Evolutionary conservation across 202 grass and related monocot genomes (phyloP).

Genomic region (Zoysia matrella): DNA sequence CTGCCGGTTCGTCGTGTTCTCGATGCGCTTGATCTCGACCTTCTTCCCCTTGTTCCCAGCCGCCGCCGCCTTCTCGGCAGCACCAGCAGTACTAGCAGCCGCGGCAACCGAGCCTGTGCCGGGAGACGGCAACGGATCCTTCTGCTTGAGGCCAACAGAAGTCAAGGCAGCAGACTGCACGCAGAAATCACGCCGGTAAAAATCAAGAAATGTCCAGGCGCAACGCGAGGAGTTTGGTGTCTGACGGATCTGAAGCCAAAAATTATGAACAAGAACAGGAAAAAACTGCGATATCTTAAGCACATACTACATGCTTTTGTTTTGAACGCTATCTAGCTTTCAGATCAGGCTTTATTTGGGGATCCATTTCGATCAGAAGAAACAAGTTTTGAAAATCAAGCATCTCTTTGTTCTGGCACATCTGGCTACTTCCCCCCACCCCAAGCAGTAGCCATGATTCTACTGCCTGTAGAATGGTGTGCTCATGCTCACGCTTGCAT

Average conservation of each 20-base stretch:
- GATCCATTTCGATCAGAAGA: not conserved
- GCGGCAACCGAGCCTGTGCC: constrained; percentile 3
- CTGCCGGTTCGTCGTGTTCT: too few species aligned
- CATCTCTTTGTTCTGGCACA: not conserved
- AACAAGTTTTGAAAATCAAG: not conserved
- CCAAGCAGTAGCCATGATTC: not conserved
- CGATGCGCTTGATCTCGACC: too few species aligned
- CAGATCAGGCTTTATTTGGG: not conserved
- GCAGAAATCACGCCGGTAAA: not conserved
- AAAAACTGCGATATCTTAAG: not conserved
- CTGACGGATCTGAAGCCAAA: constrained; percentile 32
- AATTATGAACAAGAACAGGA: not conserved
- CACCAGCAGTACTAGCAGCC: not conserved
- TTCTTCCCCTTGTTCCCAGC: constrained; percentile 40
- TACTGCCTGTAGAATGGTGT: not conserved
- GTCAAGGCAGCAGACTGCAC: constrained; percentile 16
- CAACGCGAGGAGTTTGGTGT: not conserved
- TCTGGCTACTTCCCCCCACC: not conserved
- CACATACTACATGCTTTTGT: constrained; percentile 1
- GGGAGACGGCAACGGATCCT: constrained; percentile 20
- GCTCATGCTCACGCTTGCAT: not conserved
- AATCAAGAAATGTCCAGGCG: constrained; percentile 11
- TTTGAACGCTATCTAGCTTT: not conserved
- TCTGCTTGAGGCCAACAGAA: constrained; percentile 18
- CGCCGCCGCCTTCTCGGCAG: constrained; percentile 34